Conservation (phyloP, 192 early-diverging fungal genomes). For the Coemansia sp. region DNA sequence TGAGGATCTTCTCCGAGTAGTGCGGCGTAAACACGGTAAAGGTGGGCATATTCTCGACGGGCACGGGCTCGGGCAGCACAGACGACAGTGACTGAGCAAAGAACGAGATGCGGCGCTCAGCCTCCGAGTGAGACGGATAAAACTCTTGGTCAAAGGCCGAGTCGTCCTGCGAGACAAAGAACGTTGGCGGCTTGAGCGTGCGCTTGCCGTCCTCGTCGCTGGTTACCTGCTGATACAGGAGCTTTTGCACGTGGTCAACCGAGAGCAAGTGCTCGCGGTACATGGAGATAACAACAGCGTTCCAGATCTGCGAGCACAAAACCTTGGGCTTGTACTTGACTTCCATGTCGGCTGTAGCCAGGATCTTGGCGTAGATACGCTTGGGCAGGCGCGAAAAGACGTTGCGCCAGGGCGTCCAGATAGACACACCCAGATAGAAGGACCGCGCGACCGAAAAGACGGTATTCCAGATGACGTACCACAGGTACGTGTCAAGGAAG, state of each 20-base stretch:
- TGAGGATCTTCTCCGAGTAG: constrained; percentile 81
- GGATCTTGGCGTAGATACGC: constrained; percentile 73
- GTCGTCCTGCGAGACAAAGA: constrained; percentile 78
- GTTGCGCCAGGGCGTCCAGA: constrained; percentile 80
- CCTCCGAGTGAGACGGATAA: constrained; percentile 72
- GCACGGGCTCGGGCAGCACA: constrained; percentile 72
- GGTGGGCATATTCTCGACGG: constrained; percentile 80
- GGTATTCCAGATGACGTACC: constrained; percentile 86
- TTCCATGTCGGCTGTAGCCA: constrained; percentile 71
- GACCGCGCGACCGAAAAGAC: constrained; percentile 73
- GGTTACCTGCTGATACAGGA: constrained; percentile 72
- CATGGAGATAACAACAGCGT: constrained; percentile 81
- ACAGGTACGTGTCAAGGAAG: constrained; percentile 84
- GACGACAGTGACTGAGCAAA: constrained; percentile 85
- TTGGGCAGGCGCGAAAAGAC: constrained; percentile 77
- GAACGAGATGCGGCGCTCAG: constrained; percentile 79
- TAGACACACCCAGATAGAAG: constrained; percentile 75
- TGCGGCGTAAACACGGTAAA: constrained; percentile 84
- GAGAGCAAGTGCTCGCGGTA: constrained; percentile 77
- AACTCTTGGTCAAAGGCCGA: constrained; percentile 69
- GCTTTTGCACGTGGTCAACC: constrained; percentile 68
- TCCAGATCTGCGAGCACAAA: constrained; percentile 80
- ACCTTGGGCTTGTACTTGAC: constrained; percentile 77
- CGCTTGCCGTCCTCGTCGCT: constrained; percentile 65
- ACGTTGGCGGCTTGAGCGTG: constrained; percentile 67